A percentile compares a stretch with the other conserved stretches of the same genome.
Evolutionary conservation across 768 basidiomycete species (phyloP).

Genomic region (Lactarius quietus): DNA sequence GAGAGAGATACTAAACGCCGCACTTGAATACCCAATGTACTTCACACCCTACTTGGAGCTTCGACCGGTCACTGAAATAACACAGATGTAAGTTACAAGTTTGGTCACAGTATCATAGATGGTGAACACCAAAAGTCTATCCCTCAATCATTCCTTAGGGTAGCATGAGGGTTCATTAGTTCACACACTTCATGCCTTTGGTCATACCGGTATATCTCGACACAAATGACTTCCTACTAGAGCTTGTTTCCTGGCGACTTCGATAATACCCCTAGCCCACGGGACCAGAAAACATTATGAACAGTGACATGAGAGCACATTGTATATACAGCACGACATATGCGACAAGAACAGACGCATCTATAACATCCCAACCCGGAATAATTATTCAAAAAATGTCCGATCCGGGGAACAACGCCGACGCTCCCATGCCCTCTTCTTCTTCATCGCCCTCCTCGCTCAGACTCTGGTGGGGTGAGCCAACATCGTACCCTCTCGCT

Average conservation of each 20-base stretch:
- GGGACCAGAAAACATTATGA: slow-evolving; percentile 9
- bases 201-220: too few species aligned
- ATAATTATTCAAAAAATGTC: slow-evolving; percentile 26
- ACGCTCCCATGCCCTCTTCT: slow-evolving; percentile 10
- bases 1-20: slow-evolving; percentile 42
- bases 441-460: slow-evolving; percentile 3
- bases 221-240: too few species aligned
- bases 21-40: not conserved
- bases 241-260: too few species aligned
- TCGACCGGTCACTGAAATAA: not conserved
- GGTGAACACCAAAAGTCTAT: too few species aligned
- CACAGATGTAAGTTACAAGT: not conserved
- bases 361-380: slow-evolving; percentile 10
- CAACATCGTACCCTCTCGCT: slow-evolving; percentile 9
- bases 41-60: not conserved
- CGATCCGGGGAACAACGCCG: slow-evolving; percentile 24
- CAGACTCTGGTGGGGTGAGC: not conserved
- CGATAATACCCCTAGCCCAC: too few species aligned
- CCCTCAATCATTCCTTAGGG: too few species aligned
- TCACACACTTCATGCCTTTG: too few species aligned
- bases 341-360: not conserved
- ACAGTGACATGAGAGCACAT: not conserved
- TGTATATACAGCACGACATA: slow-evolving; percentile 16
- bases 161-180: too few species aligned
- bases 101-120: too few species aligned